These are phyloP conservation scores for Komagataea norvegica DNA, from an alignment of 1,139 yeast genomes.

Conservation along the genomic window DNA sequence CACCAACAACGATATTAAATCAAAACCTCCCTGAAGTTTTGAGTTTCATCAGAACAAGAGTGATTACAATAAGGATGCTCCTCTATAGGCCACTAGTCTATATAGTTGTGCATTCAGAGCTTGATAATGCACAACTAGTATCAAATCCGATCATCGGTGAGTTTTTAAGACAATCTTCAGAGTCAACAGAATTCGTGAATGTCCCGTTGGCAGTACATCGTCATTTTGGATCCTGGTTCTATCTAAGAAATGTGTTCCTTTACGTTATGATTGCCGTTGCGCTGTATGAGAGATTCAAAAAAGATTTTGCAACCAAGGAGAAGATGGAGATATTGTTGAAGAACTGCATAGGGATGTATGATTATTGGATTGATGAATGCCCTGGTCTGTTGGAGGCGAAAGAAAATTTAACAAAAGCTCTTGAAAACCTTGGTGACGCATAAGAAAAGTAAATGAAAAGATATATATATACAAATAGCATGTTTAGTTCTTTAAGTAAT, in stretches of 20 bases:
- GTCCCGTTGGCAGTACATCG: conserved; percentile 23
- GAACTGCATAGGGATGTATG: conserved; percentile 7
- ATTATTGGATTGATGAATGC: conserved; percentile 20
- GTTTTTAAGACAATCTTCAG: conserved; percentile 16
- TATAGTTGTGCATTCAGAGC: conserved; percentile 10
- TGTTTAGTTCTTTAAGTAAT: too few relatives aligned
- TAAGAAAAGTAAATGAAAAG: too few relatives aligned
- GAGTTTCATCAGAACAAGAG: conserved; percentile 20
- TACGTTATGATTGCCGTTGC: conserved; percentile 11
- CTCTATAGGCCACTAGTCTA: conserved; percentile 22
- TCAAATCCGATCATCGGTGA: conserved; percentile 19
- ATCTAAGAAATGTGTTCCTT: conserved; percentile 16
- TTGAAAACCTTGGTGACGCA: too few relatives aligned
- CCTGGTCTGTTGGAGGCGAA: conserved; percentile 9
- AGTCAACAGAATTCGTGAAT: conserved; percentile 19
- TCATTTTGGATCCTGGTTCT: conserved; percentile 26
- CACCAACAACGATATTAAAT: conserved; percentile 1
- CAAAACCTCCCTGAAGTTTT: conserved; percentile 20
- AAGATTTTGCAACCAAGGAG: conserved; percentile 9
- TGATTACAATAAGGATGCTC: conserved; percentile 19
- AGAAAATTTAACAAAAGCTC: too few relatives aligned
- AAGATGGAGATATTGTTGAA: conserved; percentile 9
- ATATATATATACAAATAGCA: too few relatives aligned
- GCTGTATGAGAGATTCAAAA: conserved; percentile 13
- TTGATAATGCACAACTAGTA: conserved; percentile 12